Evolutionary conservation across 805 yeast genomes (phyloP), one percentile per base, ranked within the genome.

Genomic region (Zygosaccharomyces lentus): DNA sequence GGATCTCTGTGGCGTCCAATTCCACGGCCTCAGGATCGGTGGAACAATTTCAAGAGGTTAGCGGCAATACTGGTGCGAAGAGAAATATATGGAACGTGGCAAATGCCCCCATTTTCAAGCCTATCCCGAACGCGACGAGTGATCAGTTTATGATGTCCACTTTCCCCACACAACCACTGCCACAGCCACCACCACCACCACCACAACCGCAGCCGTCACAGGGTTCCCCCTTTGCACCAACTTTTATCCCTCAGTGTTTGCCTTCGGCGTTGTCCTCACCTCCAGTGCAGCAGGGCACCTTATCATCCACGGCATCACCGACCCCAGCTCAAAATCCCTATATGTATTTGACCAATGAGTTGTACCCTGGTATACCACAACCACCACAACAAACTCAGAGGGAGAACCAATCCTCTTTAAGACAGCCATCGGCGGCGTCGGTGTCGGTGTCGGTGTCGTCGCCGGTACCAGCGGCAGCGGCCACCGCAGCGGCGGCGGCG

Each of bases 61-160:
- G 42, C 49, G 31, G 36, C 44, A 36, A 26, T 19, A 19, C 21
- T 19, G 21, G 21, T 31, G 15, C 30, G 41, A 39, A 39, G 21
- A 51, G 50, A 27, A 56, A 53, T 30, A 56, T 60, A 25, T 61
- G 66, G 64, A 62, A 59, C 37, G 59, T 53, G 4, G 61, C 63
- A 3, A 45, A 48, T 19, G 59, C 59, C 2, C 64, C 64, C 7
- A 52, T 60, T 9, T 63, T 63, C 29, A 55, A 55, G 43, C 67
- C 65, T 24, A 27, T 31, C n/a, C 38, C 45, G 31, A 43, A 41
- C 26, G 29, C 7, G 4, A 9, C 17, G 16, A 21, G 34, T 21
- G 34, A 29, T 16, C 46, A 35, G 21, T 42, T 34, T 21, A 31
- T 21, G 12, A 26, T 42, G 34, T 23, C 34, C 6, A 26, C 19